Conservation (phyloP, 2,329 filamentous ascomycete species). For the Fusarium avenaceum region DNA sequence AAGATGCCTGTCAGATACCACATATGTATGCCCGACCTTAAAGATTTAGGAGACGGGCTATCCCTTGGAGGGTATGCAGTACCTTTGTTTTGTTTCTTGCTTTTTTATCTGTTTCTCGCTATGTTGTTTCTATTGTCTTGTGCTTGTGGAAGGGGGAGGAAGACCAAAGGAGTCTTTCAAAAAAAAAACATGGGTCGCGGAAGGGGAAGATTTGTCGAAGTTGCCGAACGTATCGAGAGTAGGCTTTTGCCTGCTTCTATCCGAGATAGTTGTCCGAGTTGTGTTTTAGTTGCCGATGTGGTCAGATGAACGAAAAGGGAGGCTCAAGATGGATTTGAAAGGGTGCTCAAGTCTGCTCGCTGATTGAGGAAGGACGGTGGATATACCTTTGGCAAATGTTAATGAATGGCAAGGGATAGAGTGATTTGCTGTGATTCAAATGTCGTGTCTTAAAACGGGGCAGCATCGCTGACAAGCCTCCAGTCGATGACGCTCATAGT, state of each 20-base stretch:
- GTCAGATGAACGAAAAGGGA: slow-evolving; percentile 2
- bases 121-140: slow-evolving; percentile 23
- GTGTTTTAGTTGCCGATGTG: slow-evolving; percentile 13
- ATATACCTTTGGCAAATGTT: slow-evolving; percentile 35
- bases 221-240: neutral
- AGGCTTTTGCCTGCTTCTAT: neutral
- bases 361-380: slow-evolving; percentile 7
- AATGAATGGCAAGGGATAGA: slow-evolving; percentile 16
- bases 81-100: slow-evolving; percentile 13
- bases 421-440: neutral
- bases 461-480: neutral
- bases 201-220: slow-evolving; percentile 2
- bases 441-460: neutral
- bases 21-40: slow-evolving; percentile 36
- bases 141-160: slow-evolving; percentile 1
- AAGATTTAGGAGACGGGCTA: neutral
- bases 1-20: slow-evolving; percentile 49
- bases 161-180: neutral
- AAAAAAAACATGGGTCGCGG: slow-evolving; percentile 5
- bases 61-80: slow-evolving; percentile 12
- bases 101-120: slow-evolving; percentile 17
- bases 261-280: slow-evolving; percentile 14
- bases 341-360: slow-evolving; percentile 4
- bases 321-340: neutral
- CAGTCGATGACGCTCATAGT: neutral